phyloP scores from a whole-genome alignment of 495 filamentous ascomycete genomes.

The Neurospora tetrasperma region DNA sequence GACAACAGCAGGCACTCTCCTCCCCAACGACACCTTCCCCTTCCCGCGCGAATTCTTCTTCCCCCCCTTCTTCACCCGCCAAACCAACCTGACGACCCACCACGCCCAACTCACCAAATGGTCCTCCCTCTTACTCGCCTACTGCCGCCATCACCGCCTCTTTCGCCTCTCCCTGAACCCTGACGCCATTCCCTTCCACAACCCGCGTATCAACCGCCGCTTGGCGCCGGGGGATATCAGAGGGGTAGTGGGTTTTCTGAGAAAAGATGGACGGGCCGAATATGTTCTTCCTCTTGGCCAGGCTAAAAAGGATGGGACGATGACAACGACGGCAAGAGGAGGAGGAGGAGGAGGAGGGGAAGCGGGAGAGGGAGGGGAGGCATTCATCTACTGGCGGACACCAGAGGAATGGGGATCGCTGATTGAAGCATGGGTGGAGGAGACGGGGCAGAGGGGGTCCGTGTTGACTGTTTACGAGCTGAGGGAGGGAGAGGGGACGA shows the following conservation, averaged over 20 bases:
- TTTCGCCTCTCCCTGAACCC: constrained; percentile 60
- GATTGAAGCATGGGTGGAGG: constrained; percentile 37
- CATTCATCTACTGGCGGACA: constrained; percentile 38
- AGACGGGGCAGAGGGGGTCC: constrained; percentile 35
- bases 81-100: constrained; percentile 67
- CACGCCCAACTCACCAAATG: constrained; percentile 72
- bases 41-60: constrained; percentile 51
- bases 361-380: constrained; percentile 18
- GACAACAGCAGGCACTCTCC: neutral
- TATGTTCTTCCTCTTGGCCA: constrained; percentile 45
- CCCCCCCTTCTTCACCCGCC: constrained; percentile 68
- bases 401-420: constrained; percentile 39
- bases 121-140: constrained; percentile 73
- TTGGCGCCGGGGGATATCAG: constrained; percentile 53
- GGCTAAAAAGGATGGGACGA: constrained; percentile 42
- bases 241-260: constrained; percentile 66
- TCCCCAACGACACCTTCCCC: constrained; percentile 18
- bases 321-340: no score
- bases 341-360: neutral
- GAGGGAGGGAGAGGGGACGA: constrained; percentile 32
- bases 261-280: constrained; percentile 56
- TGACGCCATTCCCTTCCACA: constrained; percentile 46
- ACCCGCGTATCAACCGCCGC: constrained; percentile 40
- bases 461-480: constrained; percentile 42
- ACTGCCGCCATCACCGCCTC: constrained; percentile 65